A percentile compares a stretch with the other conserved stretches of the same genome.
These are phyloP conservation scores for Filobasidium floriforme DNA, from an alignment of 768 basidiomycete species.

Conservation along the genomic window DNA sequence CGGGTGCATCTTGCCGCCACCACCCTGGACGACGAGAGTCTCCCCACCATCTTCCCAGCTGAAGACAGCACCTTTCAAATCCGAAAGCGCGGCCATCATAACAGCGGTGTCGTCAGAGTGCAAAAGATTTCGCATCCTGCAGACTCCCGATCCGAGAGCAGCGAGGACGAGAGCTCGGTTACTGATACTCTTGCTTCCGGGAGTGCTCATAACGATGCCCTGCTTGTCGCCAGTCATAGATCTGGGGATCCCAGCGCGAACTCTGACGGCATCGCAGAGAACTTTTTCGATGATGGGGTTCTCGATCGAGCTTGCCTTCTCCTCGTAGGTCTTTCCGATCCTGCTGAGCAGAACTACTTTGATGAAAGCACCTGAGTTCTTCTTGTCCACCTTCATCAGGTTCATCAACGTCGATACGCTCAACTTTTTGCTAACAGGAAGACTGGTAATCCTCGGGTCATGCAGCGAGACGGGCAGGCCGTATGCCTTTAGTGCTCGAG, in stretches of 20 bases:
- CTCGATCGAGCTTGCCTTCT: constrained; percentile 73
- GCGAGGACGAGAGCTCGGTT: constrained; percentile 90
- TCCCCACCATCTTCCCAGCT: constrained; percentile 95
- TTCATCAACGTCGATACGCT: constrained; percentile 75
- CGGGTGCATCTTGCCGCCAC: constrained; percentile 65
- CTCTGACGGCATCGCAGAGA: constrained; percentile 68
- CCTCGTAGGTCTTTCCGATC: constrained; percentile 87
- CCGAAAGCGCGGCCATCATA: constrained; percentile 90
- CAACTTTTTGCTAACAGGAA: constrained; percentile 62
- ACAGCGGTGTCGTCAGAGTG: constrained; percentile 98
- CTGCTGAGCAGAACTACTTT: constrained; percentile 84
- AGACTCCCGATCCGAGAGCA: constrained; percentile 79
- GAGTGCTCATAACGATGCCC: constrained; percentile 70
- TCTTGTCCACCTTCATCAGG: constrained; percentile 95
- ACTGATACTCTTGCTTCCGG: constrained; percentile 92
- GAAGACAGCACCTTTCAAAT: constrained; percentile 86
- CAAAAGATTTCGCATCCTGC: constrained; percentile 77
- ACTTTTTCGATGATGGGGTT: constrained; percentile 76
- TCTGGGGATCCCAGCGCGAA: constrained; percentile 62
- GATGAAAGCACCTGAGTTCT: constrained; percentile 86
- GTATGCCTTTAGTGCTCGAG: constrained; percentile 78
- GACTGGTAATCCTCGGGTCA: constrained; percentile 66
- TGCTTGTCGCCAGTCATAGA: constrained; percentile 46
- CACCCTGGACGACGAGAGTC: constrained; percentile 84
- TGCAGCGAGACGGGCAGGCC: constrained; percentile 75